Percentiles rank a stretch among this genome's conserved stretches.
Evolutionary conservation across 164 flowering plant genomes (phyloP).

Genomic region (Vitis riparia): DNA sequence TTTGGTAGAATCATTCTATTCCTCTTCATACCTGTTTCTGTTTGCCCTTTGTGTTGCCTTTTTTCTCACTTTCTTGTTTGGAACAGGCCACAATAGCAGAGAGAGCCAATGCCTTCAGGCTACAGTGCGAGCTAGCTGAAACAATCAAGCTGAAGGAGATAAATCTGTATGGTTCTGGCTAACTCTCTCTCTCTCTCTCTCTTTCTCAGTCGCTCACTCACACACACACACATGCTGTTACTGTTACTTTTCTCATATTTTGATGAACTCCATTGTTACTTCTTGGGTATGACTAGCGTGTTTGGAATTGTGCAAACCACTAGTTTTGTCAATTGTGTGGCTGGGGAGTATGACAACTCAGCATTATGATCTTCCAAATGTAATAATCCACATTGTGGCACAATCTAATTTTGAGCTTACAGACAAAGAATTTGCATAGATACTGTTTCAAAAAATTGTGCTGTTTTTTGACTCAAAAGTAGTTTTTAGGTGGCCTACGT

Average conservation of each 20-base stretch:
- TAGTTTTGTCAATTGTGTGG: too few relatives aligned
- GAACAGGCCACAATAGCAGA: conserved; percentile 85
- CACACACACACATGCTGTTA: too few relatives aligned
- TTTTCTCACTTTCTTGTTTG: conserved; percentile 3
- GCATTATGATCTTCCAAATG: too few relatives aligned
- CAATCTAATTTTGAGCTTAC: too few relatives aligned
- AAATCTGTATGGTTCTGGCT: conserved; percentile 67
- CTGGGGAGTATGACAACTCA: too few relatives aligned
- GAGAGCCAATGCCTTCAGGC: conserved; percentile 92
- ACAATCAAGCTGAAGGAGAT: conserved; percentile 90
- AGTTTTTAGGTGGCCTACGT: too few relatives aligned
- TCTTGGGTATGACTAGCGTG: background rate
- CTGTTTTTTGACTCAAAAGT: too few relatives aligned
- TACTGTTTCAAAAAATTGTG: too few relatives aligned
- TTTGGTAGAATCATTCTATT: background rate
- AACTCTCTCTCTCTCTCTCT: background rate
- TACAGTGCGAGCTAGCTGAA: conserved; percentile 92
- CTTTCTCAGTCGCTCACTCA: background rate
- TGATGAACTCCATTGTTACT: background rate
- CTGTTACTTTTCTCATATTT: too few relatives aligned
- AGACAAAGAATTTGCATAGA: too few relatives aligned
- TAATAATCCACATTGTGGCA: too few relatives aligned
- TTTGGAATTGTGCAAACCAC: too few relatives aligned
- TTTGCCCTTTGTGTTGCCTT: background rate
- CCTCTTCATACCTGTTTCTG: background rate